Evolutionary conservation across 768 basidiomycete genomes (phyloP).

Genomic region (Pulveroboletus sp.): DNA sequence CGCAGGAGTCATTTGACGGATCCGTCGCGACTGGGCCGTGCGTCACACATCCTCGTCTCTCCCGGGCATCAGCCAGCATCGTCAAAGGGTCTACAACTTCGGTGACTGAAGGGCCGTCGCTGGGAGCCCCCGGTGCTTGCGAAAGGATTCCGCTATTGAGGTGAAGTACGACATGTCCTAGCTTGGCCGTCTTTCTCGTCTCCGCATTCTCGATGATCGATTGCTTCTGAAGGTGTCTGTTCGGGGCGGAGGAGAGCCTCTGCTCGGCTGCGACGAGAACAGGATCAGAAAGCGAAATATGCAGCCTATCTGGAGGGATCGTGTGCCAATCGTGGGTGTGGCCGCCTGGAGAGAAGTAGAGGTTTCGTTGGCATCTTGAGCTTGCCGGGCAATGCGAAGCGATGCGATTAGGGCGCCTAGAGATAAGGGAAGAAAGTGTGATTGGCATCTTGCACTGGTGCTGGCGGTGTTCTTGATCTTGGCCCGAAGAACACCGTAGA

Average conservation of each 20-base stretch:
- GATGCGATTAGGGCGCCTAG: neutral
- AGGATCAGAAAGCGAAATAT: slow-evolving; percentile 22
- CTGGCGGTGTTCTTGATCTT: too few relatives aligned
- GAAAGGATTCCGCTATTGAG: neutral
- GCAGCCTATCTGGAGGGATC: slow-evolving; percentile 15
- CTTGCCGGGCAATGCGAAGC: neutral
- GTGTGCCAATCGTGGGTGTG: slow-evolving; percentile 9
- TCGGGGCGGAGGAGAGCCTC: slow-evolving; percentile 2
- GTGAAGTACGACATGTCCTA: neutral
- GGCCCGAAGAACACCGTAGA: too few relatives aligned
- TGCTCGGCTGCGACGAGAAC: slow-evolving; percentile 20
- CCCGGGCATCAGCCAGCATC: neutral
- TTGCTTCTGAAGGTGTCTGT: neutral
- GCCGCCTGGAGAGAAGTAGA: slow-evolving; percentile 14
- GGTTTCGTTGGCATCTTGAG: neutral
- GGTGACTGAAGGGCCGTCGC: neutral
- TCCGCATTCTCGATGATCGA: neutral
- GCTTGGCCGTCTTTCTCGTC: neutral
- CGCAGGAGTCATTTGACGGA: slow-evolving; percentile 2
- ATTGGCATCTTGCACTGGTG: slow-evolving; percentile 16
- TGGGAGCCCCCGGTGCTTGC: neutral
- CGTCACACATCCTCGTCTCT: neutral
- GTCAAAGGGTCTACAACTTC: neutral
- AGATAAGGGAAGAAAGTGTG: slow-evolving; percentile 1
- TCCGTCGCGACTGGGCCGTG: neutral